phyloP scores from a whole-genome alignment of 1,284 basidiomycete genomes.

The Somion occarium region DNA sequence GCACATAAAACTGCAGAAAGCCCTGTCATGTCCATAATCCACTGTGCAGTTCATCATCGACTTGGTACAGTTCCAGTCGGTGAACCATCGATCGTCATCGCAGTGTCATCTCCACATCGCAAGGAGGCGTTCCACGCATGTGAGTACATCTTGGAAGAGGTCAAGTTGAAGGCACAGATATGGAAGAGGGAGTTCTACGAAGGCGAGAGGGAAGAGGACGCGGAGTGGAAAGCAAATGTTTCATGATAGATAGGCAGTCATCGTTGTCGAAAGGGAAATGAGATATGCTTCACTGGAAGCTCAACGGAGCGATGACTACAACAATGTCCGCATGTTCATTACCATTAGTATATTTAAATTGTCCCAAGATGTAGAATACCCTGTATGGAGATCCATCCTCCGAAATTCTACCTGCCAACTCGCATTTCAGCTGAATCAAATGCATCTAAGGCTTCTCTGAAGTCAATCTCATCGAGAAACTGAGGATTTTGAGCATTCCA shows the following conservation, averaged over 20 bases:
- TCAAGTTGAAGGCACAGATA: conserved; percentile 79
- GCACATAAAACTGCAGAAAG: conserved; percentile 34
- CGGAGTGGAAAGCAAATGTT: conserved; percentile 73
- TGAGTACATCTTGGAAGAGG: conserved; percentile 78
- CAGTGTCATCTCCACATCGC: conserved; percentile 82
- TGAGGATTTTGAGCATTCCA: conserved; percentile 15
- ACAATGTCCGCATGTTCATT: not conserved
- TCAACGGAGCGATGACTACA: not conserved
- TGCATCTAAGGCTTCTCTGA: conserved; percentile 64
- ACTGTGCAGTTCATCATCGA: conserved; percentile 70
- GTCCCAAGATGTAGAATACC: not conserved
- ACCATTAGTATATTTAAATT: not conserved
- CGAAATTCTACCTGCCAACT: conserved; percentile 48
- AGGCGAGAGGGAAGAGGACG: conserved; percentile 51
- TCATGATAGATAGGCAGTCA: conserved; percentile 11
- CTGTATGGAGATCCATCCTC: too few relatives aligned
- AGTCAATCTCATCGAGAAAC: conserved; percentile 44
- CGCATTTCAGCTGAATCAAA: conserved; percentile 69
- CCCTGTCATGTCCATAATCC: conserved; percentile 36
- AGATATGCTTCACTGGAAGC: not conserved
- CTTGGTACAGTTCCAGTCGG: conserved; percentile 76
- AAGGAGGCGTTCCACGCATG: conserved; percentile 78
- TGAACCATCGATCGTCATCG: conserved; percentile 79
- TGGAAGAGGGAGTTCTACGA: conserved; percentile 90
- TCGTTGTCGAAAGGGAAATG: conserved; percentile 5